Base-by-base conservation (phyloP, 2,329 filamentous ascomycete species). In the Beauveria medogensis region DNA sequence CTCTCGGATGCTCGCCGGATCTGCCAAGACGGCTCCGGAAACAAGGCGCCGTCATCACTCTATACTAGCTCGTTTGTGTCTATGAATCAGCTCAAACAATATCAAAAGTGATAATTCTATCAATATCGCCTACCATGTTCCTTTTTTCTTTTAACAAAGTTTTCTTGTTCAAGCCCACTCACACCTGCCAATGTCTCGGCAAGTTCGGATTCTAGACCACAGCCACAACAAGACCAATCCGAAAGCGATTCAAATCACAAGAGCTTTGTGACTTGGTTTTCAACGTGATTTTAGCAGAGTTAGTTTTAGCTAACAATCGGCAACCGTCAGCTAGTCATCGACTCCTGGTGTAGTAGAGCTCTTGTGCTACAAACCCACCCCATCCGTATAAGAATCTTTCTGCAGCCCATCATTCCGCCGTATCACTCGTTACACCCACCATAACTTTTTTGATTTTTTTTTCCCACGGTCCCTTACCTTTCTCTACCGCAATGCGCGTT, bases 371-470 rank as follows among this genome's bases (percentile, higher is more conserved):
- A 37, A 18, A 22, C 18, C 28, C 22, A 14, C 6, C 43, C 30
- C 10, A 26, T 18, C 51, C 24, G 28, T 60, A 55, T 60, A 60
- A 60, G 58, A 60, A n/a, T 48, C 51, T 50, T 48, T 51, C 14
- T 20, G 8, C 34, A 48, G 51, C 44, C 59, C 51, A 43, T 50
- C 22, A 54, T 20, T 54, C 28, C 50, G 22, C 28, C 30, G n/a
- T 47, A 22, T 14, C 20, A 41, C 50, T 16, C 14, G 40, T 34
- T 34, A 55, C 14, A 24, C 20, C 50, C 20, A 46, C 12, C 22
- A 28, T 28, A 6, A n/a, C 14, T 16, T 24, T 58, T 51, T 22
- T 2, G 14, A 5, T 54, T 14, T 57, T 58, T 22, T 53, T 14
- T 57, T 58, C 10, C 20, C 18, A 47, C 41, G 20, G 10, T 26